These are phyloP conservation scores for Monosporascus sp. DNA, from an alignment of 2,329 filamentous ascomycete species.

Conservation along the genomic window DNA sequence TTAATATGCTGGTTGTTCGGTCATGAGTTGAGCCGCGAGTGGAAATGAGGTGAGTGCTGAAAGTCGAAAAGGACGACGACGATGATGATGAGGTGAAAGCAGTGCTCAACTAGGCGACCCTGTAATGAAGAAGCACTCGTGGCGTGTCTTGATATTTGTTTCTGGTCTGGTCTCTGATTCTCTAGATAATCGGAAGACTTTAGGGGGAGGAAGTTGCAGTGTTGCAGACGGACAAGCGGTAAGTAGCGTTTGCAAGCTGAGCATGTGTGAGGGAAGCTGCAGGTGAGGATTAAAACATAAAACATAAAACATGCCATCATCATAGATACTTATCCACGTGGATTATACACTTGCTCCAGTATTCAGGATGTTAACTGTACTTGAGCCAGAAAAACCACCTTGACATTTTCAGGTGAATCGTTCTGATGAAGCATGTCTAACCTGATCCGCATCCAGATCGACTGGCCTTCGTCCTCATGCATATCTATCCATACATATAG, in stretches of 20 bases:
- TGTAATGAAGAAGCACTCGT: too few species aligned
- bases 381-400: background rate
- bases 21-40: background rate
- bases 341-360: too few species aligned
- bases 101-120: too few species aligned
- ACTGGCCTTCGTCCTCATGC: background rate
- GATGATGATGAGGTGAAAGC: background rate
- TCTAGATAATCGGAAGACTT: background rate
- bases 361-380: too few species aligned
- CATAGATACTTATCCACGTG: too few species aligned
- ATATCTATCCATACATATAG: constrained; percentile 3
- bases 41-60: background rate
- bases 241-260: background rate
- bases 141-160: too few species aligned
- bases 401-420: background rate
- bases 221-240: background rate
- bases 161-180: background rate
- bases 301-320: too few species aligned
- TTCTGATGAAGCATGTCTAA: too few species aligned
- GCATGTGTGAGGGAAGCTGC: background rate
- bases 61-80: background rate
- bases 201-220: background rate
- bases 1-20: background rate
- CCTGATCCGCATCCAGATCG: too few species aligned
- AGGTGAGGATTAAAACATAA: too few species aligned